A percentile compares a stretch with the other conserved stretches of the same genome.
These are phyloP conservation scores for Ceratobasidium sp. DNA, from an alignment of 1,284 basidiomycete genomes.

Conservation along the genomic window DNA sequence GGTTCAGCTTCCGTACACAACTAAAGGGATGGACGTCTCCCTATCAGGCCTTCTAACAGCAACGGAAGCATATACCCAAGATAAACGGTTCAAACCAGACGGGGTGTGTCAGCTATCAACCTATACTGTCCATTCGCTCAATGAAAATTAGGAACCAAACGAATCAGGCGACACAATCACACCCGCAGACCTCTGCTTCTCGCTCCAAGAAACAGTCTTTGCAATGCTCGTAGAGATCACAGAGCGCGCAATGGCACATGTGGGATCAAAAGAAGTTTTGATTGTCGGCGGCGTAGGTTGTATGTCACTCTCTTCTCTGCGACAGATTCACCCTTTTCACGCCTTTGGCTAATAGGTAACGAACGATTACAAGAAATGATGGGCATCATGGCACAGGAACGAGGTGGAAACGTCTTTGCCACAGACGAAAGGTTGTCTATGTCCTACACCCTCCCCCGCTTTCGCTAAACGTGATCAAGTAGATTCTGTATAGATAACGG, in stretches of 20 bases:
- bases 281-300: constrained; percentile 99
- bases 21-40: constrained; percentile 99
- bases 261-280: constrained; percentile 94
- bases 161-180: constrained; percentile 83
- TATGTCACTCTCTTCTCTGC: constrained; percentile 62
- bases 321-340: neutral
- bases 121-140: constrained; percentile 49
- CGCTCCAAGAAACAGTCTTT: constrained; percentile 96
- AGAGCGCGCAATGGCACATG: constrained; percentile 99
- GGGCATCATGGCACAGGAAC: constrained; percentile 94
- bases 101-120: constrained; percentile 27
- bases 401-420: constrained; percentile 91
- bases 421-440: constrained; percentile 88
- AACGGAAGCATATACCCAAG: constrained; percentile 87
- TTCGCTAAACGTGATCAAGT: neutral
- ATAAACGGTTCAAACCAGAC: constrained; percentile 73
- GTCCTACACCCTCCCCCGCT: neutral
- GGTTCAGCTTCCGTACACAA: constrained; percentile 90
- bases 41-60: constrained; percentile 93
- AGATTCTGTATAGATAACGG: constrained; percentile 99
- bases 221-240: constrained; percentile 99
- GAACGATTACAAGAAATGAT: constrained; percentile 97
- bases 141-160: constrained; percentile 58
- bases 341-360: constrained; percentile 75
- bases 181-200: constrained; percentile 95